Base-by-base conservation (phyloP, 768 basidiomycete genomes). In the Erythrobasidium yunnanense region DNA sequence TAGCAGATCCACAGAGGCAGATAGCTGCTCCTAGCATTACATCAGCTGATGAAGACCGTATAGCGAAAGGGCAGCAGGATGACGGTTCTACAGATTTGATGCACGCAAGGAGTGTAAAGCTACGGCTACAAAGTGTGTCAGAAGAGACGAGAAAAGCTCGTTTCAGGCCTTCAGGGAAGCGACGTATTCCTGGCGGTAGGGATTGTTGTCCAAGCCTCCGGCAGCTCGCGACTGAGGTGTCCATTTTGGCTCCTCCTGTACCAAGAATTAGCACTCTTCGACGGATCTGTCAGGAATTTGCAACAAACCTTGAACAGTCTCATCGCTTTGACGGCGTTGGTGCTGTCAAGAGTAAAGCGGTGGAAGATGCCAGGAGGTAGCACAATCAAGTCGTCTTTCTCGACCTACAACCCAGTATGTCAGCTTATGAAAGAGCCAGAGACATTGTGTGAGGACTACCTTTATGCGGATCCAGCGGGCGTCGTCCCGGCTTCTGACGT, bases 281-380 rank as follows among this genome's bases (percentile, higher is more conserved):
- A n/a, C n/a, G 32, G 32, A 20, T 20, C 45, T 29, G 55, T 62
- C 46, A 66, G 22, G 27, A 6, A 47, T 46, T 1, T 18, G 27
- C 13, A 7, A 68, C 77, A 33, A 66, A 84, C 88, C 82, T 90
- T 83, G 83, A 92, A 95, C 56, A 95, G 79, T 6, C 90, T 81
- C 75, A 90, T 79, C 0, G 86, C 86, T 70, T 84, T 83, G 77
- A 91, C 84, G 33, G 78, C 77, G 75, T 95, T 83, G 54, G 73
- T 77, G 68, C 83, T 81, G 73, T 93, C 90, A 17, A 95, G 83
- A 0, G 88, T 92, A 79, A 95, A 96, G 42, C 91, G 86, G 77
- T 96, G 92, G 76, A 91, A 95, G 71, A 92, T 90, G 0, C 90
- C 90, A 18, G 88, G 83, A 0, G 92, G 92, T 45, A 96, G 76